A percentile compares a stretch with the other conserved stretches of the same genome.
These are phyloP conservation scores for Phytophthora macrochlamydospora DNA, from an alignment of 352 stramenopile species.

Conservation along the genomic window DNA sequence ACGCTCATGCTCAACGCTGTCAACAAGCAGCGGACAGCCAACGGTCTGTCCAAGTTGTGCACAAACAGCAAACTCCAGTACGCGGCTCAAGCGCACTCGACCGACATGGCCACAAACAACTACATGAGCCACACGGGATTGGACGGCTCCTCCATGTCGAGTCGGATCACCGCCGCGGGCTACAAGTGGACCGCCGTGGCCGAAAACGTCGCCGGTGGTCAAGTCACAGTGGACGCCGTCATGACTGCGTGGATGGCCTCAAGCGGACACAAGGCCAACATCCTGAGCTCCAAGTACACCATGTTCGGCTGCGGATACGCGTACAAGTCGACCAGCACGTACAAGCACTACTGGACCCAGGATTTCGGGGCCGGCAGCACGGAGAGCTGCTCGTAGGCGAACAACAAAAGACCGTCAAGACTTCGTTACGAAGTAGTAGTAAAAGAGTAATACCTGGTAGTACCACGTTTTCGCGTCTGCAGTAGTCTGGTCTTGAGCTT, in stretches of 20 bases:
- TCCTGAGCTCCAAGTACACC: conserved; percentile 42
- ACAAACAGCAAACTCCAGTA: conserved; percentile 43
- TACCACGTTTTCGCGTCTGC: too few relatives aligned
- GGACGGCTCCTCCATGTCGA: conserved; percentile 40
- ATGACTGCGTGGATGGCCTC: conserved; percentile 67
- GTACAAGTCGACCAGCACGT: conserved; percentile 33
- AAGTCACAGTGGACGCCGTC: conserved; percentile 40
- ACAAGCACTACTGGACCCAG: conserved; percentile 68
- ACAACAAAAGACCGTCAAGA: too few relatives aligned
- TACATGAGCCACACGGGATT: conserved; percentile 63
- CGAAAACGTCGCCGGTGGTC: conserved; percentile 66
- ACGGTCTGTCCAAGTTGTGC: conserved; percentile 39
- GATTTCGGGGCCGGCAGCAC: conserved; percentile 43
- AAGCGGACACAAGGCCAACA: conserved; percentile 49
- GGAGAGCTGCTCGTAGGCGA: conserved; percentile 29
- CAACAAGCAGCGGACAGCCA: conserved; percentile 50
- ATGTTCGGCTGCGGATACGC: conserved; percentile 46
- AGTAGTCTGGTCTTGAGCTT: too few relatives aligned
- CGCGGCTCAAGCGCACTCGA: conserved; percentile 32
- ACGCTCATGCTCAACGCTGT: conserved; percentile 49
- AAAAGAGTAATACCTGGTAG: too few relatives aligned
- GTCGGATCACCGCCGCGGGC: conserved; percentile 39
- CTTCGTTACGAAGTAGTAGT: too few relatives aligned
- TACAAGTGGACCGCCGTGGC: conserved; percentile 51
- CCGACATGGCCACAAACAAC: conserved; percentile 52